phyloP scores from a whole-genome alignment of 2,329 filamentous ascomycete genomes.

The Scedosporium dehoogii region DNA sequence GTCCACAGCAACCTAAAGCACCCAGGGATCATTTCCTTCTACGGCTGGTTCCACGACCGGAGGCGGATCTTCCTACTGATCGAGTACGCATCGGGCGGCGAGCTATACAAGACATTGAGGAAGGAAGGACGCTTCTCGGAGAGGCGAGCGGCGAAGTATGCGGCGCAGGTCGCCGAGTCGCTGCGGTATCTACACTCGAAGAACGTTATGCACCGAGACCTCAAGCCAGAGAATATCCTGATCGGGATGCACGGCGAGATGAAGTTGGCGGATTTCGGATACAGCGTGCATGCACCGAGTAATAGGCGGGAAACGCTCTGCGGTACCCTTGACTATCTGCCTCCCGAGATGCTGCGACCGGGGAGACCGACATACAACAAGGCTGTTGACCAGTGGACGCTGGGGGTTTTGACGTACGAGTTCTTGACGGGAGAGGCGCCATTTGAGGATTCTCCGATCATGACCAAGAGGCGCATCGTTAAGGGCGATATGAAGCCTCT shows the following conservation, averaged over 20 bases:
- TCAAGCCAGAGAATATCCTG: conserved; percentile 47
- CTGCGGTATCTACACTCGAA: conserved; percentile 81
- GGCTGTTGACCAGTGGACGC: conserved; percentile 6
- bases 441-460: conserved; percentile 7
- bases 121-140: conserved; percentile 72
- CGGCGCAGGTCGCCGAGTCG: conserved; percentile 79
- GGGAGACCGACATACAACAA: neutral
- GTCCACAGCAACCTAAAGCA: conserved; percentile 81
- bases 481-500: conserved; percentile 6
- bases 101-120: conserved; percentile 78
- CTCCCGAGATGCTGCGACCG: conserved; percentile 6
- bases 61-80: conserved; percentile 81
- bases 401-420: conserved; percentile 9
- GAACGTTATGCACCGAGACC: conserved; percentile 83
- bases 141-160: conserved; percentile 76
- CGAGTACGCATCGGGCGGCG: conserved; percentile 76
- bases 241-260: conserved; percentile 12
- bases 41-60: conserved; percentile 80
- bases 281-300: conserved; percentile 9
- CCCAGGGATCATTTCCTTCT: conserved; percentile 73
- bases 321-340: conserved; percentile 9
- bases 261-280: conserved; percentile 15
- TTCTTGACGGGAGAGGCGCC: conserved; percentile 8
- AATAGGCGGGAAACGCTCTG: conserved; percentile 4
- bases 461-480: conserved; percentile 8